phyloP scores from a whole-genome alignment of 768 basidiomycete genomes.

The Tulasnella sp. region DNA sequence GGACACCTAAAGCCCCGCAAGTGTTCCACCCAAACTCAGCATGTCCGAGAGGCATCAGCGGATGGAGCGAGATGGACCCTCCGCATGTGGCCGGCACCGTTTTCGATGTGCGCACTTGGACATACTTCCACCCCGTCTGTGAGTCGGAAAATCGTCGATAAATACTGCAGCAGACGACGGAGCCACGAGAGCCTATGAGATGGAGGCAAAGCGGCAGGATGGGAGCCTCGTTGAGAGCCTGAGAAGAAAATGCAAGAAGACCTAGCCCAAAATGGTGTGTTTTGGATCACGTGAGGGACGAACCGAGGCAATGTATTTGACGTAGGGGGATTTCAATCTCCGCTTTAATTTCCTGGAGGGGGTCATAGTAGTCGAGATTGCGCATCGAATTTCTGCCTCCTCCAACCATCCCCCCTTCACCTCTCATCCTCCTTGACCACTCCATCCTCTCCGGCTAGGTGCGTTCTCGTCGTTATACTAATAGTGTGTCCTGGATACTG shows the following conservation, averaged over 20 bases:
- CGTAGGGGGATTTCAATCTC: neutral
- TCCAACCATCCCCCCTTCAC: conserved; percentile 20
- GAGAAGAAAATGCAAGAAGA: neutral
- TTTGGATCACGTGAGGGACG: neutral
- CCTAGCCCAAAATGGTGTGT: neutral
- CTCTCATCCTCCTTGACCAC: conserved; percentile 2
- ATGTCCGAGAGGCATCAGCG: neutral
- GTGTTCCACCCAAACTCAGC: conserved; percentile 1
- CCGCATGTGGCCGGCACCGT: neutral
- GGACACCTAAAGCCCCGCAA: conserved; percentile 1
- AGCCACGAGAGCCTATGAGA: neutral
- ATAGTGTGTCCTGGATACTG: neutral
- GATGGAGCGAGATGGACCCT: neutral
- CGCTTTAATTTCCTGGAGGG: conserved; percentile 6
- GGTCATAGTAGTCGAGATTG: conserved; percentile 8
- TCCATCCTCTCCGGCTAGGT: neutral
- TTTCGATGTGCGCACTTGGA: neutral
- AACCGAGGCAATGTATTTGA: conserved; percentile 9
- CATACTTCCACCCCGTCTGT: neutral
- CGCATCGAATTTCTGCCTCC: conserved; percentile 6
- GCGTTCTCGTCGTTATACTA: neutral
- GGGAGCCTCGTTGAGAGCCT: conserved; percentile 6
- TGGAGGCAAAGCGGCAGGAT: neutral
- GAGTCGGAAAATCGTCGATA: neutral
- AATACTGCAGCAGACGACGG: neutral